These are phyloP conservation scores for Verticillium longisporum DNA, from an alignment of 2,329 filamentous ascomycete species.

Conservation along the genomic window DNA sequence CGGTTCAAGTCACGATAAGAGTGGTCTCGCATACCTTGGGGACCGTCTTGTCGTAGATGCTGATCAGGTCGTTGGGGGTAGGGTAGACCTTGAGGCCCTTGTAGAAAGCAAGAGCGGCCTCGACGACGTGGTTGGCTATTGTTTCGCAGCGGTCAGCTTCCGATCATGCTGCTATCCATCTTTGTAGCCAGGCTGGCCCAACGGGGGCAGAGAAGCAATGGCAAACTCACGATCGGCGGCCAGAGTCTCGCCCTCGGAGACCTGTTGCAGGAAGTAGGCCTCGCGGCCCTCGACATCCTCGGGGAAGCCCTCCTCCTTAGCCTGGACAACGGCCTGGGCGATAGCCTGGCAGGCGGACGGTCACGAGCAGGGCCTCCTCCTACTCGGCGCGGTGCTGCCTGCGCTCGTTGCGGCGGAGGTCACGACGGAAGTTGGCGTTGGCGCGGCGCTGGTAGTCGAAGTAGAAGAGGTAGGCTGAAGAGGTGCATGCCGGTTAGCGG, in stretches of 20 bases:
- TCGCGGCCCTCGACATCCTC: constrained; percentile 87
- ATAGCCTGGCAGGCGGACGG: constrained; percentile 66
- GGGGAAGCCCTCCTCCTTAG: constrained; percentile 89
- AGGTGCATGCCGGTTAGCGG: not conserved
- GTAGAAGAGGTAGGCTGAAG: constrained; percentile 56
- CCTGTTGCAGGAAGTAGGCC: constrained; percentile 93
- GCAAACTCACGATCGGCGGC: constrained; percentile 68
- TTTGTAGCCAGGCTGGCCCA: not conserved
- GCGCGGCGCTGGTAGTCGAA: constrained; percentile 62
- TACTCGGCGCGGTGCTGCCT: constrained; percentile 64
- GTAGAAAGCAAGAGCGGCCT: constrained; percentile 93
- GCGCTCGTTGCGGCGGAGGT: constrained; percentile 69
- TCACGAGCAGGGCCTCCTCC: constrained; percentile 61
- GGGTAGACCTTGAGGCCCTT: constrained; percentile 98
- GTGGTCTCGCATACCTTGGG: constrained; percentile 63
- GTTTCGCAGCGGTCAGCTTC: constrained; percentile 8
- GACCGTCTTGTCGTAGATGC: constrained; percentile 97
- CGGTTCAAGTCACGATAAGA: not conserved
- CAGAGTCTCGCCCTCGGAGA: constrained; percentile 79
- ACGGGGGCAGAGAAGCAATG: not conserved
- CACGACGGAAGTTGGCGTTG: constrained; percentile 58
- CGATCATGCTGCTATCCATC: not conserved
- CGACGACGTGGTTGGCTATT: constrained; percentile 40
- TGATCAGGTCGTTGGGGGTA: constrained; percentile 83
- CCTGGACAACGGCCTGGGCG: constrained; percentile 67